phyloP scores from a whole-genome alignment of 2,329 filamentous ascomycete genomes.

The Aureobasidium uvarum region DNA sequence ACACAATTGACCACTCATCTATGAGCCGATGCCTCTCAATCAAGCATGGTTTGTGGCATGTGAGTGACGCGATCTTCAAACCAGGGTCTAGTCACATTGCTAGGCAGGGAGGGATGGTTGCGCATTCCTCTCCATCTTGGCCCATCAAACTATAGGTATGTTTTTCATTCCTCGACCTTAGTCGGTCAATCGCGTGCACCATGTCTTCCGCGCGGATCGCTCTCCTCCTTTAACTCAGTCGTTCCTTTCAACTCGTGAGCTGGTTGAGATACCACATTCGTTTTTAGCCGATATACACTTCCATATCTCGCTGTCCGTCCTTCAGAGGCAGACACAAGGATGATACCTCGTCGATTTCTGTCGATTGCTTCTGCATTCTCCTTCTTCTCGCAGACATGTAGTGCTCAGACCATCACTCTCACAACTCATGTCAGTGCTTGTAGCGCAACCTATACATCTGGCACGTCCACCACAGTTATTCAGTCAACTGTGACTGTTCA shows the following conservation, averaged over 20 bases:
- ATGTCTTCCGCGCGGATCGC: constrained; percentile 14
- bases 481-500: constrained; percentile 36
- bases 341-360: constrained; percentile 2
- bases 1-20: not conserved
- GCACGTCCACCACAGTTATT: constrained; percentile 30
- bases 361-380: constrained; percentile 14
- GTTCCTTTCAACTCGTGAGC: constrained; percentile 9
- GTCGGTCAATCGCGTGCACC: not conserved
- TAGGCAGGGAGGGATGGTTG: constrained; percentile 10
- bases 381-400: constrained; percentile 14
- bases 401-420: constrained; percentile 27
- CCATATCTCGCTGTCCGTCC: constrained; percentile 12
- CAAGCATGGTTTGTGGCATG: constrained; percentile 15
- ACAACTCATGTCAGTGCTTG: constrained; percentile 28
- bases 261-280: constrained; percentile 20
- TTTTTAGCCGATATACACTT: not conserved
- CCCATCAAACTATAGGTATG: constrained; percentile 18
- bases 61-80: not conserved
- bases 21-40: not conserved
- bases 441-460: constrained; percentile 22
- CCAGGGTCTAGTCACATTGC: not conserved
- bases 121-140: constrained; percentile 22
- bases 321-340: constrained; percentile 8
- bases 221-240: constrained; percentile 16
- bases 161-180: constrained; percentile 26